Evolutionary conservation across 805 yeast species (phyloP).

Genomic region (Cyberlindnera nakhonratchasimensis): DNA sequence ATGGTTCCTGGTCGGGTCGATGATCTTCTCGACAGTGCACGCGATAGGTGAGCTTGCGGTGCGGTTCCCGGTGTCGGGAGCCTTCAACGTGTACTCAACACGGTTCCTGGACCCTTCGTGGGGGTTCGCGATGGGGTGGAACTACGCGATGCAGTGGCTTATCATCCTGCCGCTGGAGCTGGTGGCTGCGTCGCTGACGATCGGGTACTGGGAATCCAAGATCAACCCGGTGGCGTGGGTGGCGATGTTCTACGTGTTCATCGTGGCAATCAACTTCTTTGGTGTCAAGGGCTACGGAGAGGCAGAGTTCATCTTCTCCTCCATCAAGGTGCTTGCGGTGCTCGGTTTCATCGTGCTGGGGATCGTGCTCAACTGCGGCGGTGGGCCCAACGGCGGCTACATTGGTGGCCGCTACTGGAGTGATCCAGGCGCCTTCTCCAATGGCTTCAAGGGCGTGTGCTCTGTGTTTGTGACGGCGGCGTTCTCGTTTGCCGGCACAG

Average conservation of each 20-base stretch:
- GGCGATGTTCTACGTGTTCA: slow-evolving; percentile 44
- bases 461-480: slow-evolving; percentile 61
- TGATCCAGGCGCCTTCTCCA: slow-evolving; percentile 60
- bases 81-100: slow-evolving; percentile 57
- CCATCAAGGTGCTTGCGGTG: slow-evolving; percentile 59
- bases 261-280: slow-evolving; percentile 45
- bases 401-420: slow-evolving; percentile 44
- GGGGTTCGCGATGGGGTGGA: slow-evolving; percentile 62
- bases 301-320: slow-evolving; percentile 57
- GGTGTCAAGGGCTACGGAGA: slow-evolving; percentile 55
- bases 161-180: slow-evolving; percentile 48
- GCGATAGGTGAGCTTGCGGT: slow-evolving; percentile 56
- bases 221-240: slow-evolving; percentile 47
- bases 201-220: slow-evolving; percentile 46
- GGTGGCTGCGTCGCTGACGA: slow-evolving; percentile 57
- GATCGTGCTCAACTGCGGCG: slow-evolving; percentile 56
- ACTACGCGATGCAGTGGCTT: slow-evolving; percentile 50
- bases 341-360: slow-evolving; percentile 57
- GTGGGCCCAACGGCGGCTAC: slow-evolving; percentile 46
- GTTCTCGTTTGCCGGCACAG: slow-evolving; percentile 66
- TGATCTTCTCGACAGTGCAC: slow-evolving; percentile 58
- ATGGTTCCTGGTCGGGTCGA: slow-evolving; percentile 45
- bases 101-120: slow-evolving; percentile 55
- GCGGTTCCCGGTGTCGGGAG: slow-evolving; percentile 62
- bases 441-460: slow-evolving; percentile 48